Conservation (phyloP, 257 asterid species). For the Craterostigma plantagineum region DNA sequence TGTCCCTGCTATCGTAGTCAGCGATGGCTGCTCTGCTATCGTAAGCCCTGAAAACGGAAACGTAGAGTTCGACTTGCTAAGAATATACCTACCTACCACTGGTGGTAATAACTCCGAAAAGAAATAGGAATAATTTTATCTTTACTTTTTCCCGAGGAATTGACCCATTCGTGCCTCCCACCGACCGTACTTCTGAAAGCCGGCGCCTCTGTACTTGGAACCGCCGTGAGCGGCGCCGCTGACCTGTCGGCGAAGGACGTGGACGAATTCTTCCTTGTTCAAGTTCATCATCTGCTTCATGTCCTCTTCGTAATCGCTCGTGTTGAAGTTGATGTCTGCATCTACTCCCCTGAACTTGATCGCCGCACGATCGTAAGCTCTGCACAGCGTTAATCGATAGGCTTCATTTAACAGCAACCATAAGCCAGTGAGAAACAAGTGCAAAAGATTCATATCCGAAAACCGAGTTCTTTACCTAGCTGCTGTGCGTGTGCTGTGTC, state of each 20-base stretch:
- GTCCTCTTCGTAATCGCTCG: constrained; percentile 34
- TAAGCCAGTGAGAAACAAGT: no score
- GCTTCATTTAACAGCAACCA: no score
- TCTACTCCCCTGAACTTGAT: constrained; percentile 43
- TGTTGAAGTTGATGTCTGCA: constrained; percentile 38
- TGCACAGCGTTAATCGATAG: constrained; percentile 6
- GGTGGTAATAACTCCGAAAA: no score
- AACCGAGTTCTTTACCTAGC: constrained; percentile 28
- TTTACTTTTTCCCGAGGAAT: constrained; percentile 32
- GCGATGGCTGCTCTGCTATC: constrained; percentile 31
- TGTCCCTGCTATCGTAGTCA: constrained; percentile 14
- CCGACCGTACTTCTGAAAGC: constrained; percentile 25
- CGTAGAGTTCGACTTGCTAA: constrained; percentile 11
- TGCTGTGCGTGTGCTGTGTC: constrained; percentile 62
- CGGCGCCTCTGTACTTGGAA: constrained; percentile 35
- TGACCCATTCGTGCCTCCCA: constrained; percentile 41
- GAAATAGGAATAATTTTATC: no score
- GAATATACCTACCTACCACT: no score
- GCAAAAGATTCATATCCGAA: no score
- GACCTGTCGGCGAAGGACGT: constrained; percentile 29
- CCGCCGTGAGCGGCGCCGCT: constrained; percentile 29
- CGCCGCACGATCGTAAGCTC: constrained; percentile 49
- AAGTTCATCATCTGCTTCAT: constrained; percentile 30
- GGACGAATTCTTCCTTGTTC: constrained; percentile 37
- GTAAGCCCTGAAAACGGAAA: constrained; percentile 34